Evolutionary conservation across 441 rosid species (phyloP).

Genomic region (Euphorbia schlechtendalii): DNA sequence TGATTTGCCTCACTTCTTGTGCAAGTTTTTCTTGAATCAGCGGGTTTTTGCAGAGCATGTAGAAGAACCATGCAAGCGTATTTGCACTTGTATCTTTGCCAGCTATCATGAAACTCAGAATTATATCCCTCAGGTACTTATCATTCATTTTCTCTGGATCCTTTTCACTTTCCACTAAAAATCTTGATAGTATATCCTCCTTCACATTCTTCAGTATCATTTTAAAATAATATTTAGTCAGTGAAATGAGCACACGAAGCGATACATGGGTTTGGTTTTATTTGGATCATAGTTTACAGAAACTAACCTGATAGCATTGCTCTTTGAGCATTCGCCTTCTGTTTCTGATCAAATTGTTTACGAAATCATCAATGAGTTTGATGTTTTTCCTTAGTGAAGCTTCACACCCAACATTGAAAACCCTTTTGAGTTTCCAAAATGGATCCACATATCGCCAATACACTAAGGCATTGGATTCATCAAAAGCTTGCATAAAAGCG

Average conservation of each 20-base stretch:
- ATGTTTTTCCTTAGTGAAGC: conserved; percentile 47
- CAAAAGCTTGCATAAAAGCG: conserved; percentile 62
- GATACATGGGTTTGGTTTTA: no score
- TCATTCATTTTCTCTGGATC: conserved; percentile 55
- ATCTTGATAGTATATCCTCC: conserved; percentile 72
- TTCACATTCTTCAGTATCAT: conserved; percentile 37
- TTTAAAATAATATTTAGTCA: no score
- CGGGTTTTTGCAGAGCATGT: conserved; percentile 70
- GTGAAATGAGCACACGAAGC: no score
- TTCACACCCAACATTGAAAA: conserved; percentile 49
- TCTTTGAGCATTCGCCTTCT: conserved; percentile 30
- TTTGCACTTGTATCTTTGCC: conserved; percentile 76
- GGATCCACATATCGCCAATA: conserved; percentile 55
- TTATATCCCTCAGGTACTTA: conserved; percentile 60
- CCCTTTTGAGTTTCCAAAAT: conserved; percentile 56
- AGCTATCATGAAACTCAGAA: conserved; percentile 62
- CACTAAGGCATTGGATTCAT: conserved; percentile 45
- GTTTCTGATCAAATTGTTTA: conserved; percentile 34
- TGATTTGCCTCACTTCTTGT: conserved; percentile 45
- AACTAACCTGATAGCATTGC: conserved; percentile 23
- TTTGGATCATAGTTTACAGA: no score
- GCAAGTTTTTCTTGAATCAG: conserved; percentile 54
- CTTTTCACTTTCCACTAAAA: conserved; percentile 50
- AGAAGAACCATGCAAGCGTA: conserved; percentile 69
- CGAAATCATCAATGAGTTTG: conserved; percentile 41